Base-by-base conservation (phyloP, 148 eudicot species). In the Limonium bicolor region DNA sequence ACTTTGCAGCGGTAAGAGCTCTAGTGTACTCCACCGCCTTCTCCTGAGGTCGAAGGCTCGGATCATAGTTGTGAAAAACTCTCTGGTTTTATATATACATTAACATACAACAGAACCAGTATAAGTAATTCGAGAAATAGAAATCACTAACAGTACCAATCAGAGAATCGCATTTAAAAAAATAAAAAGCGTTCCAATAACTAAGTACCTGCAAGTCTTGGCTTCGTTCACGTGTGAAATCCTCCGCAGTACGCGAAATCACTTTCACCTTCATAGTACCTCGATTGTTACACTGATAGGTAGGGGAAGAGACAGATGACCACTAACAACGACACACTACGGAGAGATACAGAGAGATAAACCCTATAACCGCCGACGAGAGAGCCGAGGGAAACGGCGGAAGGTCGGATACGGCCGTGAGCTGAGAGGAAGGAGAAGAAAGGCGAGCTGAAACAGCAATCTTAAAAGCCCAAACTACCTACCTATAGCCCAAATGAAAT, bases 221-320 rank as follows among this genome's bases (percentile, higher is more conserved):
- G 50, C 96, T 87, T 36, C 94, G 62, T 68, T 82, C 94, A 21
- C 94, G 77, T 17, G 96, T 87, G 50, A 79, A 87, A 19, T 87
- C 94, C 33, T 82, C 96, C 0, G 80, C 59, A 0, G 96, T 63
- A 21, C 96, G 94, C 9, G 86, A 76, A 28, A 87, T 82, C 7
- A 71, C 76, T 48, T 82, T 87, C 20, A 87, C 82, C 66, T 53
- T 87, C 94, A 87, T 82, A 6, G 19, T 16, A n/a, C n/a, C n/a
- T n/a, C n/a, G n/a, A n/a, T n/a, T n/a, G n/a, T n/a, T n/a, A n/a
- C n/a, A n/a, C n/a, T n/a, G n/a, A n/a, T n/a, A n/a, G n/a, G n/a
- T n/a, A n/a, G n/a, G n/a, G n/a, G n/a, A n/a, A n/a, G n/a, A n/a
- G n/a, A n/a, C n/a, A n/a, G n/a, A n/a, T n/a, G n/a, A n/a, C n/a